Percentiles rank a stretch among this genome's conserved stretches.
Conservation (phyloP, 441 rosid species). For the Biscutella auriculata region DNA sequence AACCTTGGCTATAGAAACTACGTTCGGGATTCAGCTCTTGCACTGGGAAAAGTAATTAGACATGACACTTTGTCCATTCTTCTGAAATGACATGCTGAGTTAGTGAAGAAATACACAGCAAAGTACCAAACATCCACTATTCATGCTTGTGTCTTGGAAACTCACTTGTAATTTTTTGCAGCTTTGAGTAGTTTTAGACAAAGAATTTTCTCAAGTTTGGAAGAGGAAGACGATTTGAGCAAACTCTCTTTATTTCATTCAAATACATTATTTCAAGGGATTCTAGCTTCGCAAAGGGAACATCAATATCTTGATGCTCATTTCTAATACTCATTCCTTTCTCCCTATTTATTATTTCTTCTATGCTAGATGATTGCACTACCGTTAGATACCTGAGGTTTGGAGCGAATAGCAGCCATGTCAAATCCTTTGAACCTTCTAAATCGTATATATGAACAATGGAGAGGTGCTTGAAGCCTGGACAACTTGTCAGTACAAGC, state of each 20-base stretch:
- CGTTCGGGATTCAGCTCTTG: no score
- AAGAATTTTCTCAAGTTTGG: background rate
- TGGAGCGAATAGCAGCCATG: conserved; percentile 1
- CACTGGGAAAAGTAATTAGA: no score
- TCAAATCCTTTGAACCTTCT: background rate
- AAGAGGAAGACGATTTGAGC: background rate
- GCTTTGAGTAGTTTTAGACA: background rate
- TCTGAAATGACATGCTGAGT: no score
- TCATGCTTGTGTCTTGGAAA: background rate
- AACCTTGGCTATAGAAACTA: no score
- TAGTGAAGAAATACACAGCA: no score
- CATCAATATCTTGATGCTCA: background rate
- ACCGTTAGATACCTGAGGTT: background rate
- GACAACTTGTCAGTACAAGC: no score
- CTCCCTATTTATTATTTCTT: background rate
- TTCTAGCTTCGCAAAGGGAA: conserved; percentile 16
- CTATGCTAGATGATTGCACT: background rate
- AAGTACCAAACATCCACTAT: no score
- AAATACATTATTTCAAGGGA: background rate
- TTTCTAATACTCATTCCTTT: background rate
- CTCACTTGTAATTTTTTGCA: background rate
- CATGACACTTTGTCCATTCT: no score
- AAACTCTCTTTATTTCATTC: background rate
- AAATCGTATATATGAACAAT: rapidly evolving
- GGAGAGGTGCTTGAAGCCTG: background rate